Base-by-base conservation (phyloP, 2,329 filamentous ascomycete genomes). In the Phialophora expanda region DNA sequence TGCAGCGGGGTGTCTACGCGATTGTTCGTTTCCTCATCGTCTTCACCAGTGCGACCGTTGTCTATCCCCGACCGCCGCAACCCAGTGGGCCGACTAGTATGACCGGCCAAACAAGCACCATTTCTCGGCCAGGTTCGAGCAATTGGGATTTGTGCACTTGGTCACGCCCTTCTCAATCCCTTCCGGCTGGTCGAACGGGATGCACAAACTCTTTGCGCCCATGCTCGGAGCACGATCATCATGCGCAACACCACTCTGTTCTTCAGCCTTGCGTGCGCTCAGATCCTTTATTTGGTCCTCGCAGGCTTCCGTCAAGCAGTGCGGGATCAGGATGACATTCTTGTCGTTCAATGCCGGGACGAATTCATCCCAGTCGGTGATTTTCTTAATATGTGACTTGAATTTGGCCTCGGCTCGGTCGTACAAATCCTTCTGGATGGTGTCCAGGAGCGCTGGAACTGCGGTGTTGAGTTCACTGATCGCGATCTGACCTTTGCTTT, bases 271-370 rank as follows among this genome's bases (percentile, higher is more conserved):
- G 70, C 90, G 89, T 51, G 90, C 92, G 69, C 92, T 96, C 76
- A 93, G 84, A 64, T 96, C 92, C 86, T 98, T 98, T 82, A 98
- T 92, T 78, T 92, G 87, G 74, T 97, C 94, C 80, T 97, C 94
- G 76, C 94, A 98, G 77, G 91, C 88, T 66, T 87, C 87, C 12
- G 87, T 90, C 68, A 93, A 83, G 77, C 96, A 99, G 83, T 92
- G 91, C 61, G 94, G 94, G 71, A 98, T 96, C 66, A 98, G 83
- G 51, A 96, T 89, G 51, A 98, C 89, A 76, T 98, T 97, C 86
- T 96, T 96, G 76, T 86, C 83, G 78, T 99, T 95, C 48, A 99
- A 87, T 0, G 92, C 88, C 7, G 95, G 94, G 54, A 95, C 87
- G 63, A 99, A 96, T 61, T 97, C 90, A 46, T 92, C 89, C 95